These are phyloP conservation scores for Eucalyptus sp. DNA, from an alignment of 345 rosid species.

Conservation along the genomic window DNA sequence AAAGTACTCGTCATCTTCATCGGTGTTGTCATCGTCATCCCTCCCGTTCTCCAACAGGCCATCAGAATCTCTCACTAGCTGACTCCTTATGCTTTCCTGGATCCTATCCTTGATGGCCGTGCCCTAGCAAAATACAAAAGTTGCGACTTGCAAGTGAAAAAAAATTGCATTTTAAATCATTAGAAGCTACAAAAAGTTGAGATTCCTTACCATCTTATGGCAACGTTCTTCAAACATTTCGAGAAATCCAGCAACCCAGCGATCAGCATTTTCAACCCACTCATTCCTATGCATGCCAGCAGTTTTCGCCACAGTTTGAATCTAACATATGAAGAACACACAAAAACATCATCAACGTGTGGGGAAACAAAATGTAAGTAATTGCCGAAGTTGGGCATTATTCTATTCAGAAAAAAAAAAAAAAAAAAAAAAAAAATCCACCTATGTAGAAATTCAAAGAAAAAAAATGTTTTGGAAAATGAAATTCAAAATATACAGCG, in stretches of 20 bases:
- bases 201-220: constrained; percentile 80
- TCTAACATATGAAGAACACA: constrained; percentile 12
- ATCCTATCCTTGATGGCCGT: constrained; percentile 78
- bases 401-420: neutral
- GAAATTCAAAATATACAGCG: neutral
- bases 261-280: constrained; percentile 99
- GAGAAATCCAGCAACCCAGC: constrained; percentile 97
- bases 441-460: neutral
- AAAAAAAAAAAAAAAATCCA: neutral
- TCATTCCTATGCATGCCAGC: constrained; percentile 64
- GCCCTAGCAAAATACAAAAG: constrained; percentile 30
- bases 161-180: neutral
- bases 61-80: constrained; percentile 3
- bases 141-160: neutral
- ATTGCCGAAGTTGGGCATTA: neutral
- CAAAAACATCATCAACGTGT: neutral
- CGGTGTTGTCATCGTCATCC: constrained; percentile 13
- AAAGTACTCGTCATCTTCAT: constrained; percentile 32
- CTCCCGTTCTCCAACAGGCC: constrained; percentile 22
- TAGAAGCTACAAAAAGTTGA: neutral
- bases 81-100: constrained; percentile 64
- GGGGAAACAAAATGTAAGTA: neutral
- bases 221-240: constrained; percentile 99
- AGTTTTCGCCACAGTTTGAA: constrained; percentile 73
- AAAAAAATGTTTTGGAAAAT: neutral